phyloP scores from a whole-genome alignment of 805 yeast genomes.

The Starmera pachycereana region DNA sequence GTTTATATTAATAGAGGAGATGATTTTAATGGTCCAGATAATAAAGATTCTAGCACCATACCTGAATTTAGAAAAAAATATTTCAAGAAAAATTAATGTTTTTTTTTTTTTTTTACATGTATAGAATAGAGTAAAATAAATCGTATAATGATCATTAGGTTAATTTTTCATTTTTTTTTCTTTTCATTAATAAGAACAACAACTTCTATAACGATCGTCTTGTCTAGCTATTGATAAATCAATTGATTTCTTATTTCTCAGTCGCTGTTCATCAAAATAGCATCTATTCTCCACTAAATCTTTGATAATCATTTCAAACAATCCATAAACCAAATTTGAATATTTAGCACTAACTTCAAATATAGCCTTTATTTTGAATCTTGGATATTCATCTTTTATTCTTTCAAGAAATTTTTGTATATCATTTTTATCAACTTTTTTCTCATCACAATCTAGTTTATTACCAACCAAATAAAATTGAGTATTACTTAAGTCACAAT shows the following conservation, averaged over 20 bases:
- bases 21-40: conserved; percentile 38
- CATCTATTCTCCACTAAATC: conserved; percentile 31
- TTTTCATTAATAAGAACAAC: conserved; percentile 13
- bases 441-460: conserved; percentile 27
- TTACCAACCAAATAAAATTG: conserved; percentile 36
- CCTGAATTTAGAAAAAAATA: conserved; percentile 19
- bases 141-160: no score
- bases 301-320: conserved; percentile 27
- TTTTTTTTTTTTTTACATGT: no score
- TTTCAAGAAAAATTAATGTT: conserved; percentile 4
- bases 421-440: conserved; percentile 30
- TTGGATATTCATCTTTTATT: conserved; percentile 19
- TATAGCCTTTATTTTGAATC: conserved; percentile 27
- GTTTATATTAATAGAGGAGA: conserved; percentile 67
- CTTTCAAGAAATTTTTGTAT: conserved; percentile 22
- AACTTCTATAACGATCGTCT: conserved; percentile 12
- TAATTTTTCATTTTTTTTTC: no score
- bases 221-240: conserved; percentile 17
- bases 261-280: conserved; percentile 22
- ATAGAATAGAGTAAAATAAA: no score
- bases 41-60: conserved; percentile 19
- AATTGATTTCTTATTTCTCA: conserved; percentile 17
- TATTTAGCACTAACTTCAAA: conserved; percentile 39
- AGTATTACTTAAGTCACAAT: conserved; percentile 21
- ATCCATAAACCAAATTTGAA: conserved; percentile 25